Conservation (phyloP, 768 basidiomycete genomes). For the Termitomyces titanicus region DNA sequence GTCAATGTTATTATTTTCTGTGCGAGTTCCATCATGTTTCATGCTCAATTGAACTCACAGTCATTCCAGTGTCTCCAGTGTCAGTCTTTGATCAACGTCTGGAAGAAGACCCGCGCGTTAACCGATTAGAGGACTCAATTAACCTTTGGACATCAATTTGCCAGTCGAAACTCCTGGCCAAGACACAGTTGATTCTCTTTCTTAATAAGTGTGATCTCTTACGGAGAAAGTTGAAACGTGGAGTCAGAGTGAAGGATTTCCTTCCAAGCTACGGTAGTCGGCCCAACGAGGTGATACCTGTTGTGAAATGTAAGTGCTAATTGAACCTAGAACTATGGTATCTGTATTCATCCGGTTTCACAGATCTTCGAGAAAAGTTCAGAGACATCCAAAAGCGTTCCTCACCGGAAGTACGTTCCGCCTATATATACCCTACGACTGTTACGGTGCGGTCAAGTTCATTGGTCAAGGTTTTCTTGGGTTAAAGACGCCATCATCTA, state of each 20-base stretch:
- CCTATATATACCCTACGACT: conserved; percentile 67
- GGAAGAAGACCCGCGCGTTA: conserved; percentile 66
- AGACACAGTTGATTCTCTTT: conserved; percentile 59
- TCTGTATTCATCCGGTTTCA: background rate
- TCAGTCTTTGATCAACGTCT: conserved; percentile 77
- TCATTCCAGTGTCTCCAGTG: conserved; percentile 58
- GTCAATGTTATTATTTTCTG: conserved; percentile 77
- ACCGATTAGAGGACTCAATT: conserved; percentile 72
- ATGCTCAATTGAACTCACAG: background rate
- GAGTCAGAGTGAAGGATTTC: conserved; percentile 51
- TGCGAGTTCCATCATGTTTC: conserved; percentile 11
- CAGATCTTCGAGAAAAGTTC: conserved; percentile 69
- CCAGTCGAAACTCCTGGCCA: conserved; percentile 58
- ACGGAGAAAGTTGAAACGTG: conserved; percentile 58
- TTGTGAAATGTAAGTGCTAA: conserved; percentile 58
- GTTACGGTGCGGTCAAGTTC: conserved; percentile 49
- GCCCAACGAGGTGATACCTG: conserved; percentile 60
- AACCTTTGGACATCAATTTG: conserved; percentile 70
- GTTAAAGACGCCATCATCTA: conserved; percentile 17
- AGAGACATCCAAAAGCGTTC: conserved; percentile 57
- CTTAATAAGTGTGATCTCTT: conserved; percentile 71
- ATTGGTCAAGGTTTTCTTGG: background rate
- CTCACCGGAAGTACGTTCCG: conserved; percentile 51
- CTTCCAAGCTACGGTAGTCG: conserved; percentile 67
- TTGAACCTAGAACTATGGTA: background rate